Evolutionary conservation across 1,139 yeast genomes (phyloP), one percentile per base, ranked within the genome.

Genomic region (Zhuliangozyma parablackwelliae): DNA sequence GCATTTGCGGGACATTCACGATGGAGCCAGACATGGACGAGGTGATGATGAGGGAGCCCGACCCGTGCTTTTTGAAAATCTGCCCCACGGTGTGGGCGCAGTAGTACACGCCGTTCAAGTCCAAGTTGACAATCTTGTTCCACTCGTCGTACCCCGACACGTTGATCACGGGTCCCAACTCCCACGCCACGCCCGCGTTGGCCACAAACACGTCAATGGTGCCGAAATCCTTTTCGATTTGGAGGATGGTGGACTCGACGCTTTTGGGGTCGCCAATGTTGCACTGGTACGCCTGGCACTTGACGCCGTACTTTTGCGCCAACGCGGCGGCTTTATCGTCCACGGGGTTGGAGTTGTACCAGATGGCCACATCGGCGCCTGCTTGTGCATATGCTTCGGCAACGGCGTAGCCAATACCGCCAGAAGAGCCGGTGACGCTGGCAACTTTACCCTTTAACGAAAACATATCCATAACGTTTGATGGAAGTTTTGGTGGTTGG

Each of bases 141-240:
- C 89, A 85, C 47, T 41, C 43, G 5, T 44, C 45, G 29, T 36
- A 34, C 29, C 67, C 71, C 44, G 69, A 66, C 20, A 70, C 75
- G 38, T 84, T 87, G 42, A 84, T 65, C 49, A 80, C 57, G 29
- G 81, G 71, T 21, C 95, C 96, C 21, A 78, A 76, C 28, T 80
- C 74, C 95, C 95, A 88, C 24, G 94, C 86, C 31, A 86, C 78
- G 44, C 96, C 96, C 21, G 96, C 96, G 59, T 88, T 88, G 53
- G 95, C 94, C 24, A 88, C 95, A 56, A 87, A 82, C 28, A 87
- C 71, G 56, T 88, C 96, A 49, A 88, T 81, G 43, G 80, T 78
- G 29, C 80, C 80, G 57, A 89, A 88, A 54, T 87, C 95, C 48
- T 67, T 51, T 49, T 72, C 79, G 44, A 82, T 83, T 53, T 76